Percentiles rank a stretch among this genome's conserved stretches.
Conservation (phyloP, 148 eudicot genomes). For the Amaranthus cruentus region DNA sequence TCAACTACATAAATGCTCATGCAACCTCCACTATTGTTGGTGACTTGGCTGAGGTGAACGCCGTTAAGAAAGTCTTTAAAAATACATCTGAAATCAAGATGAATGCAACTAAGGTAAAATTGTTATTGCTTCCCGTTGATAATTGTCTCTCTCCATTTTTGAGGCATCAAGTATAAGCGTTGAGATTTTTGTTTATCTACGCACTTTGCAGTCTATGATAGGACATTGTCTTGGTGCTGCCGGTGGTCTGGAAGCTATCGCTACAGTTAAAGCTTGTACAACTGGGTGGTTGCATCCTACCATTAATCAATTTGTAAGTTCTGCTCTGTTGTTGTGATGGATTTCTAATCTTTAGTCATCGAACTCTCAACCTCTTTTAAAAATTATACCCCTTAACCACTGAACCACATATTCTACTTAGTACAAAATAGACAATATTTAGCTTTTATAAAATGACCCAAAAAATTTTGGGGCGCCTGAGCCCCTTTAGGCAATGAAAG, state of each 20-base stretch:
- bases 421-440: no score
- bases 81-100: constrained; percentile 84
- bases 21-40: constrained; percentile 96
- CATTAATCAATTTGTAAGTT: constrained; percentile 91
- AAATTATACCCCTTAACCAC: no score
- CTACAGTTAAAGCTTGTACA: constrained; percentile 72
- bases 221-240: constrained; percentile 99
- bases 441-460: no score
- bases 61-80: constrained; percentile 90
- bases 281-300: constrained; percentile 96
- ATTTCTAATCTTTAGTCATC: no score
- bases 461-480: no score
- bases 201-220: constrained; percentile 78
- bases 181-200: neutral
- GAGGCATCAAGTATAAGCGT: neutral
- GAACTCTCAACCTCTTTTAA: no score
- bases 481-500: no score
- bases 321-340: neutral
- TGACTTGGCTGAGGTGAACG: constrained; percentile 94
- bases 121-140: neutral
- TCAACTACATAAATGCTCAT: constrained; percentile 93
- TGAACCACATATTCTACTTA: no score
- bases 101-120: constrained; percentile 73
- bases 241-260: constrained; percentile 98
- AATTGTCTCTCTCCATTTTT: neutral